A percentile compares a stretch with the other conserved stretches of the same genome.
phyloP scores from a whole-genome alignment of 129 eudicot species.

The Artemisia tridentata region DNA sequence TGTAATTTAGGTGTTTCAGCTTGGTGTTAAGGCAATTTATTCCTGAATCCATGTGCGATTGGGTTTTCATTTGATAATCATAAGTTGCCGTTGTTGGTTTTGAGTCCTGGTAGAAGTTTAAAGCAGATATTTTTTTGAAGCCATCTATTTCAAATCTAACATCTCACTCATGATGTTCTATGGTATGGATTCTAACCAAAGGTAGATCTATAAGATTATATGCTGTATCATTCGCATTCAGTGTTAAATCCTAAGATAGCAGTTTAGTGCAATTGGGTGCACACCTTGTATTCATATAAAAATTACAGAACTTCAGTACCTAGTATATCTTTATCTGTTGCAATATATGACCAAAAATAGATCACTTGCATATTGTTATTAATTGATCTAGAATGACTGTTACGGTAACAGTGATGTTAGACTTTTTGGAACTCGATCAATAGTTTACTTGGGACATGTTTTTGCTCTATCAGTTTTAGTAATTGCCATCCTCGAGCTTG shows the following conservation, averaged over 20 bases:
- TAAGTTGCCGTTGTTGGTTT: conserved; percentile 10
- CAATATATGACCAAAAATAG: too few relatives aligned
- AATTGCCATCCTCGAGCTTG: too few relatives aligned
- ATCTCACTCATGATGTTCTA: conserved; percentile 6
- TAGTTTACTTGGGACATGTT: too few relatives aligned
- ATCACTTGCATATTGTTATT: too few relatives aligned
- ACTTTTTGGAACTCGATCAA: too few relatives aligned
- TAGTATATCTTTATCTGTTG: too few relatives aligned
- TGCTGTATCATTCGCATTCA: neutral
- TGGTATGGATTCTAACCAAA: conserved; percentile 16
- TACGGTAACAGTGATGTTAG: too few relatives aligned
- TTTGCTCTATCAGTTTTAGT: too few relatives aligned
- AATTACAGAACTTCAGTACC: too few relatives aligned
- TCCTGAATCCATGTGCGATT: conserved; percentile 1
- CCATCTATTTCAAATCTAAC: conserved; percentile 6
- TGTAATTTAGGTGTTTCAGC: conserved; percentile 16
- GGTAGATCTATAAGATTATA: conserved; percentile 13
- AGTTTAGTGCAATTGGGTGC: conserved; percentile 10
- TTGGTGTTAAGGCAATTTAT: neutral
- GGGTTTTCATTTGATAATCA: conserved; percentile 4
- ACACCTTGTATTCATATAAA: too few relatives aligned
- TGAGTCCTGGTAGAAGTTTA: conserved; percentile 14
- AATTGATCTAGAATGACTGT: too few relatives aligned
- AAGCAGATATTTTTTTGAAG: conserved; percentile 12
- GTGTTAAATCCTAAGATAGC: conserved; percentile 17